Conservation (phyloP, 2,329 filamentous ascomycete genomes). For the Orbilia blumenaviensis region DNA sequence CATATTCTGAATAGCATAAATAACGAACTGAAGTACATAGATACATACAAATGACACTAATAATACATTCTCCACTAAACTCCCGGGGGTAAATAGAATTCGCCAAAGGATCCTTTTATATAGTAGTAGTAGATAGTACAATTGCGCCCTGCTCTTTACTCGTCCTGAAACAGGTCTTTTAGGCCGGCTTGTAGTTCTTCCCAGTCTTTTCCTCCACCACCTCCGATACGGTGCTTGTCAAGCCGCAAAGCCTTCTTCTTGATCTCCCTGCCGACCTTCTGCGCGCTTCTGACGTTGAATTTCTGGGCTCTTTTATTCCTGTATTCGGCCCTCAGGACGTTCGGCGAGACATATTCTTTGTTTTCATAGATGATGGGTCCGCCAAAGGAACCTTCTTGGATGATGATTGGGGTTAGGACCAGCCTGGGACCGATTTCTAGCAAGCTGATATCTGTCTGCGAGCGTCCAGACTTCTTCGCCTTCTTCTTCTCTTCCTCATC, state of each 20-base stretch:
- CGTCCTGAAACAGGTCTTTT: constrained; percentile 47
- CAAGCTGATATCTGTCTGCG: constrained; percentile 77
- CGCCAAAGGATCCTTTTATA: constrained; percentile 29
- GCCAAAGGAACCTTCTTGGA: constrained; percentile 92
- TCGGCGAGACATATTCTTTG: constrained; percentile 94
- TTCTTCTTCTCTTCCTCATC: constrained; percentile 60
- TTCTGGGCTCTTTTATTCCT: constrained; percentile 77
- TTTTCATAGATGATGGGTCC: constrained; percentile 98
- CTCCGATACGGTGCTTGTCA: constrained; percentile 68
- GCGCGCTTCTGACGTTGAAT: constrained; percentile 80
- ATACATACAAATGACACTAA: constrained; percentile 24
- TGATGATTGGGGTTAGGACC: constrained; percentile 91
- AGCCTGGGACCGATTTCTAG: constrained; percentile 95
- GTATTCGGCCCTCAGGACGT: constrained; percentile 87
- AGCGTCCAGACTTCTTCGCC: constrained; percentile 57
- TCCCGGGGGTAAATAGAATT: constrained; percentile 27
- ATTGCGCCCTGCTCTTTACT: not conserved
- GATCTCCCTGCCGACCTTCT: constrained; percentile 74
- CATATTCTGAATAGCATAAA: not conserved
- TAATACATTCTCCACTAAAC: constrained; percentile 50
- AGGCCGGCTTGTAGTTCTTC: constrained; percentile 45
- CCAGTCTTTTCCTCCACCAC: constrained; percentile 61
- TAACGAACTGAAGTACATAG: constrained; percentile 16
- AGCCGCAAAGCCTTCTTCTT: constrained; percentile 82
- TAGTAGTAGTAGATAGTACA: constrained; percentile 15